Evolutionary conservation across 1,139 yeast genomes (phyloP).

Genomic region (Candida pseudocylindracea): DNA sequence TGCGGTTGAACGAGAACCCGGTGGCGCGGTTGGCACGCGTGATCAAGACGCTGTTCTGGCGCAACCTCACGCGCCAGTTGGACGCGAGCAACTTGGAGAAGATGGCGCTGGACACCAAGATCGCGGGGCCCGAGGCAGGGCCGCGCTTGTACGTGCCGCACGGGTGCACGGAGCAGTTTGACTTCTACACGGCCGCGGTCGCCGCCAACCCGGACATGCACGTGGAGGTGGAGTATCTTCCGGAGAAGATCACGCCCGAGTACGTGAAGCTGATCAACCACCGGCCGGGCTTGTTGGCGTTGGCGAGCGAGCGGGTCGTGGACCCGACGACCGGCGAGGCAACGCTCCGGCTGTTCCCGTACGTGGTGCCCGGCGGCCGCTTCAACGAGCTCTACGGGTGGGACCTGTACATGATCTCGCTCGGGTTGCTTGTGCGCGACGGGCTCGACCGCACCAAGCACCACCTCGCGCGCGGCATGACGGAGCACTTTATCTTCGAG

Average conservation of each 20-base stretch:
- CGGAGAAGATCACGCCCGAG: slow-evolving; percentile 37
- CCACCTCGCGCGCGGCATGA: slow-evolving; percentile 67
- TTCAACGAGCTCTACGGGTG: slow-evolving; percentile 94
- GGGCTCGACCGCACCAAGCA: slow-evolving; percentile 34
- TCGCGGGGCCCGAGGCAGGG: slow-evolving; percentile 27
- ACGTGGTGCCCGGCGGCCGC: slow-evolving; percentile 93
- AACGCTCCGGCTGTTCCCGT: slow-evolving; percentile 18
- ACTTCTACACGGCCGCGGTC: slow-evolving; percentile 38
- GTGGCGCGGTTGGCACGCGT: slow-evolving; percentile 57
- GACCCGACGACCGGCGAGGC: slow-evolving; percentile 28
- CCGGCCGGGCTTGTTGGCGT: slow-evolving; percentile 70
- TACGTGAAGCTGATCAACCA: slow-evolving; percentile 59
- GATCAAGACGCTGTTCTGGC: slow-evolving; percentile 69
- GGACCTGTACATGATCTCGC: slow-evolving; percentile 89
- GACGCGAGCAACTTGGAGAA: slow-evolving; percentile 38
- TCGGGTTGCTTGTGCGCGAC: slow-evolving; percentile 33
- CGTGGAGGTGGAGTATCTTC: slow-evolving; percentile 57
- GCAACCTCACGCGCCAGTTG: slow-evolving; percentile 47
- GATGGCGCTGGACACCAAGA: slow-evolving; percentile 68
- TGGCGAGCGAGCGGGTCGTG: slow-evolving; percentile 42
- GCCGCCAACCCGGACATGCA: slow-evolving; percentile 28
- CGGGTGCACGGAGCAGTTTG: slow-evolving; percentile 48
- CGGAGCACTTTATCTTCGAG: slow-evolving; percentile 80
- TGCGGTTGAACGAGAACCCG: slow-evolving; percentile 71
- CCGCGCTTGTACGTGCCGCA: slow-evolving; percentile 55